Evolutionary conservation across 805 yeast genomes (phyloP), one percentile per base, ranked within the genome.

Genomic region (Metschnikowia orientalis): DNA sequence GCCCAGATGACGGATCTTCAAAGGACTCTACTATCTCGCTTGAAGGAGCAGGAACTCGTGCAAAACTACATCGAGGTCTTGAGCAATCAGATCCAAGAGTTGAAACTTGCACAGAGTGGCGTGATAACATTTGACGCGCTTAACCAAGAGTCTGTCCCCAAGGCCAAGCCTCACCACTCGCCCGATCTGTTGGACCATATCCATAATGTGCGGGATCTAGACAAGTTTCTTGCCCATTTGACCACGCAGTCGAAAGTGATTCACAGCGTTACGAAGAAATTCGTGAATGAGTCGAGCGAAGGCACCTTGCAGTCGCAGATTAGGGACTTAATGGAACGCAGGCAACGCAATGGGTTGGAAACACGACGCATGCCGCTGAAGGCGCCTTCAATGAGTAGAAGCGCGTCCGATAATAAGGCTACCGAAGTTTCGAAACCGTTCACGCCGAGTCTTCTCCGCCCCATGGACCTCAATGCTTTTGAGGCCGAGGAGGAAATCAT

Each of bases 11-110:
- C 38, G 13, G 53, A 50, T 20, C 48, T 63, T 12, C 63, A 63
- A 38, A 41, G 48, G 26, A 44, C 54, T 9, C 65, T 63, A 37
- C 47, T 65, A 14, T 45, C 64, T 8, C 59, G 60, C 41, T 44
- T 66, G 12, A 65, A 65, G 37, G 71, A 66, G 35, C 71, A 66
- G 42, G 68, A 63, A 38, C 48, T 66, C 18, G 61, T 66, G 10
- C 48, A 59, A 16, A 65, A 63, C 41, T 66, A 66, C 37, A 65
- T 65, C 27, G 71, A 65, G 17, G 60, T 63, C 7, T 54, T 66
- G 16, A 54, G 58, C 30, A 63, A 61, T 38, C 71, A 66, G 42
- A 66, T 66, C 37, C 63, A 64, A 36, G 70, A 65, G 39, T 52
- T 66, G 20, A 54, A 51, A 28, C 64, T 66, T 43, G 68, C 65